These are phyloP conservation scores for Parafenestella ontariensis DNA, from an alignment of 2,329 filamentous ascomycete species.

Conservation along the genomic window DNA sequence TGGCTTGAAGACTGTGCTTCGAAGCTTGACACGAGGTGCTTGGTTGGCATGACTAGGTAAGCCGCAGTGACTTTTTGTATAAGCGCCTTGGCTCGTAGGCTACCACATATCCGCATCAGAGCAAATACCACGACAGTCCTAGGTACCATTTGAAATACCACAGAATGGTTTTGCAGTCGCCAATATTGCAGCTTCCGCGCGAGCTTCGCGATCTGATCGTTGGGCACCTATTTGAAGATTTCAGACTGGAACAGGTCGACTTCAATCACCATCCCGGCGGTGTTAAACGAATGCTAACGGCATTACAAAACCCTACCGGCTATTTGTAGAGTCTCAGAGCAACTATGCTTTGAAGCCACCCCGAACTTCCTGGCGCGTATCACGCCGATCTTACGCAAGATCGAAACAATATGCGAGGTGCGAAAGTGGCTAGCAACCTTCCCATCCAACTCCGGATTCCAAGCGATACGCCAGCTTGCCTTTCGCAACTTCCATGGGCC, in stretches of 20 bases:
- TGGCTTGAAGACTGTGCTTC: no score
- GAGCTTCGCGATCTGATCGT: constrained; percentile 13
- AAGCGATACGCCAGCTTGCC: constrained; percentile 2
- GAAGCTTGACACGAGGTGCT: no score
- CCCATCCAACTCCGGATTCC: background rate
- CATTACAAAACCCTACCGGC: constrained; percentile 1
- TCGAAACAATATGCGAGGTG: constrained; percentile 12
- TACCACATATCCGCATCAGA: no score
- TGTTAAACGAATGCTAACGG: background rate
- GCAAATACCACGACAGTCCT: no score
- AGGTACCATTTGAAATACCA: no score
- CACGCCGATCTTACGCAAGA: background rate
- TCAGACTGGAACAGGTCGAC: background rate
- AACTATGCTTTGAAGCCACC: constrained; percentile 10
- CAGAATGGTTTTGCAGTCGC: background rate
- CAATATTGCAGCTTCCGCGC: constrained; percentile 1
- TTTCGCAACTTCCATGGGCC: constrained; percentile 16
- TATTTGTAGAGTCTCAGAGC: constrained; percentile 6
- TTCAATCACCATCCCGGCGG: constrained; percentile 1
- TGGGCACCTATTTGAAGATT: background rate
- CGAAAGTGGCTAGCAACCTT: constrained; percentile 12
- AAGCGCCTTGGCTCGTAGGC: no score
- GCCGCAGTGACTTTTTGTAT: no score
- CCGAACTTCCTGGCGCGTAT: constrained; percentile 1
- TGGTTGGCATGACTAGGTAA: no score